Base-by-base conservation (phyloP, 2,329 filamentous ascomycete genomes). In the Aspergillus cejpii region DNA sequence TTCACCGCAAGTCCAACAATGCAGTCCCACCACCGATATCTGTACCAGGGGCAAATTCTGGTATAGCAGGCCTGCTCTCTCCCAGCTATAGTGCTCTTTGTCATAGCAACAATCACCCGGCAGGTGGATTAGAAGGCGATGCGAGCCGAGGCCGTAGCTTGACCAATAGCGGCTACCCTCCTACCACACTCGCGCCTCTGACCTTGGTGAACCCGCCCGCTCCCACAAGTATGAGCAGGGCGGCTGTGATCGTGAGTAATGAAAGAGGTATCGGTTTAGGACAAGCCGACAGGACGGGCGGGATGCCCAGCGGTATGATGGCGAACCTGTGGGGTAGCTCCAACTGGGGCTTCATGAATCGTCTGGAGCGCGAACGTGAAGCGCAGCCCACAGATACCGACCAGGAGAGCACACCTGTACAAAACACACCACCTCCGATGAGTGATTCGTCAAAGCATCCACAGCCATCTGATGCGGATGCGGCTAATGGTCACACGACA, bases 281-380 rank as follows among this genome's bases (percentile, higher is more conserved):
- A n/a, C 68, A 71, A 39, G 72, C 72, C 48, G 78, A 81, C 55
- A 79, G 74, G 37, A 76, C 76, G n/a, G 80, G 84, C 33, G 79
- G 79, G 17, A 80, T 95, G 67, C 87, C 90, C 1, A 86, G 85
- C 39, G 88, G 87, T 11, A 81, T 96, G 49, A 80, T 95, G 73
- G 90, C 90, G 24, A 97, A 97, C 62, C 78, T 94, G 44, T 97
- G 91, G 91, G 91, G 91, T 39, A 94, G 83, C 58, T 85, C 81
- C 45, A 83, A 89, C 37, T 95, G 89, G 87, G 80, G 80, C 11
- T 78, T 79, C 51, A 69, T 85, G 47, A 84, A 84, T 53, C 74
- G 76, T 26, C 63, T 84, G 27, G 78, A 77, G 54, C 68, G 72
- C 15, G 76, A 78, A 37, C 75, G 78, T n/a, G 56, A 72, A 21